A percentile compares a stretch with the other conserved stretches of the same genome.
Evolutionary conservation across 1,284 basidiomycete species (phyloP).

Genomic region (Ustilago bromivora): DNA sequence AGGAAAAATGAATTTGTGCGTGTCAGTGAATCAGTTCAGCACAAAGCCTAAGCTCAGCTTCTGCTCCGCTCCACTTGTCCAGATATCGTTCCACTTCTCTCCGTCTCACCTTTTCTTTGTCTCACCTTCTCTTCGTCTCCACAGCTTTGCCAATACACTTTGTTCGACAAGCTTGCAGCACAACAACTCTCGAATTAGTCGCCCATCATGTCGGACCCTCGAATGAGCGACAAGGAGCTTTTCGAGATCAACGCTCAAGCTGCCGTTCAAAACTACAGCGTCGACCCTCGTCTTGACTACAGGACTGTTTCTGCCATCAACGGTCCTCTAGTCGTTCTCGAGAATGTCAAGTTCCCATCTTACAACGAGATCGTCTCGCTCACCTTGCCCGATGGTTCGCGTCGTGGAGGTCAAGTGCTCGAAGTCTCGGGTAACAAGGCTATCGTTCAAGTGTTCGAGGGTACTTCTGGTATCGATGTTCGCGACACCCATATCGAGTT

Average conservation of each 20-base stretch:
- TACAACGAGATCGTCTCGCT: conserved; percentile 99
- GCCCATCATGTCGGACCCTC: conserved; percentile 66
- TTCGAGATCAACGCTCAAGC: conserved; percentile 87
- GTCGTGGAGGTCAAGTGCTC: conserved; percentile 95
- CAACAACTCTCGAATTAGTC: not conserved
- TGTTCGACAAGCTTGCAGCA: not conserved
- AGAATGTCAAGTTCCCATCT: conserved; percentile 99
- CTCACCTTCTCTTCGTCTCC: not conserved
- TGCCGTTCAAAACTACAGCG: conserved; percentile 74
- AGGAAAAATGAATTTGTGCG: not conserved
- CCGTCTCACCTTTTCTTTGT: not conserved
- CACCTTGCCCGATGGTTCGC: conserved; percentile 93
- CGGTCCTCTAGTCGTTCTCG: conserved; percentile 89
- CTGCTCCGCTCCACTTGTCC: no score
- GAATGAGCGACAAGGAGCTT: conserved; percentile 77
- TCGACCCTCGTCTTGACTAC: conserved; percentile 91
- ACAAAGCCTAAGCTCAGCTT: conserved; percentile 4
- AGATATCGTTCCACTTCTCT: no score
- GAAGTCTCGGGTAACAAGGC: conserved; percentile 99
- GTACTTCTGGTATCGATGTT: conserved; percentile 97
- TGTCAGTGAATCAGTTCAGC: conserved; percentile 11
- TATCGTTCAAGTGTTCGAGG: conserved; percentile 97
- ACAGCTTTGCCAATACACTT: not conserved
- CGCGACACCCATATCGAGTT: conserved; percentile 98
- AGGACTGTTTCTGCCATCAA: conserved; percentile 96